Base-by-base conservation (phyloP, 768 basidiomycete species). In the Lentinula edodes region DNA sequence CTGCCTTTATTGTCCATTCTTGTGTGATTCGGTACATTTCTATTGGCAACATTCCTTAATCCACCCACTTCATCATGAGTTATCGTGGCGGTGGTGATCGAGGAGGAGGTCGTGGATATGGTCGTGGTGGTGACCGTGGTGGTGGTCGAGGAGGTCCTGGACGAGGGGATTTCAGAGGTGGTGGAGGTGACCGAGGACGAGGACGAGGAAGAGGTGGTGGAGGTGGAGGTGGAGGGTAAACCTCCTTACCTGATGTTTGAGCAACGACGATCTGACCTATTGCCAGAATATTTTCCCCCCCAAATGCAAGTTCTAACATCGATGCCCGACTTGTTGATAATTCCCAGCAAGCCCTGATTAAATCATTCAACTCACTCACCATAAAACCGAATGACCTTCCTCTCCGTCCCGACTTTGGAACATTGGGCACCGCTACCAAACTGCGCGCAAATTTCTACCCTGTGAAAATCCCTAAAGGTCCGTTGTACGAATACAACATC, bases 361-460 rank as follows among this genome's bases (percentile, higher is more conserved):
- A 67, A 6, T 67, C 75, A 0, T 75, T 80, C 62, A 71, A 71
- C 34, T 60, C 63, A 3, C 65, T 80, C 54, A 70, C 61, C 7
- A 39, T 78, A 15, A 69, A 71, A 12, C 38, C 35, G 6, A 71
- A 73, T 43, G 76, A 81, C 13, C 70, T 92, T 45, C 87, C 87
- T 15, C 64, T 84, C 9, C 80, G 87, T 20, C 84, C 85, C 6
- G 83, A 77, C 15, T 88, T 80, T 64, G 87, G 88, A 0, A 83
- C 75, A 0, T 64, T 64, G 0, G 87, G 87, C 9, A 76, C 63
- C 41, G 43, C 70, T 9, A 77, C 85, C 66, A 80, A 75, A 48
- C 69, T 90, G 15, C 79, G 89, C 6, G 78, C 87, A 51, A 91
- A 90, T 66, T 89, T 85, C 74, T 89, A 89, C 71, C 78, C 86